Base-by-base conservation (phyloP, 768 basidiomycete genomes). In the Suillus subluteus region DNA sequence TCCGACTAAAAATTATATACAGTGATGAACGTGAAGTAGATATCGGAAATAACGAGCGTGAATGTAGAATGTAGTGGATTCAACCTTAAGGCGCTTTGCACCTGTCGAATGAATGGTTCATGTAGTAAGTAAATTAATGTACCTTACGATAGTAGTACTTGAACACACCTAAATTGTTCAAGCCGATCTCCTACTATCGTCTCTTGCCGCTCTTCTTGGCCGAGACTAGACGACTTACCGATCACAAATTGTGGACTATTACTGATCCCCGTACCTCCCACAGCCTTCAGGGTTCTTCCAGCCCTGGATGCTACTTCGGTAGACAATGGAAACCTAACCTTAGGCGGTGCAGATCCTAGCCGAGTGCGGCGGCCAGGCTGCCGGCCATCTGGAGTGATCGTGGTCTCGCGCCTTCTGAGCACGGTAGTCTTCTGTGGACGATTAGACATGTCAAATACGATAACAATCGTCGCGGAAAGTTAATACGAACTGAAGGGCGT, bases 321-420 rank as follows among this genome's bases (percentile, higher is more conserved):
- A 46, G 46, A 69, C 67, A 64, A 65, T 21, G 54, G 58, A 56
- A 67, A 55, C 69, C 64, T 71, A 65, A 66, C 65, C 52, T 69
- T 73, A 15, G 69, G 71, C 68, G 69, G 76, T 65, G 73, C 72
- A 65, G 72, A 73, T 68, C 71, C 71, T 35, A 71, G 71, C 48
- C 68, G 67, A 66, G 75, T 69, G 63, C 66, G 69, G 59, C 63
- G 70, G n/a, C 74, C 78, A 62, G 73, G 64, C 67, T 82, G 81
- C 65, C 78, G 78, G 62, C 82, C 82, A 58, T 81, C 82, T 52
- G 79, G 76, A 23, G 82, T 85, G 66, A 84, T 72, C 40, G 83
- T 84, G 5, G 84, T 85, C 58, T 85, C 84, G 71, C 76, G 72
- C 66, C 84, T 80, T 75, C 78, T 78, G 66, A 84, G 72, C 66